A percentile compares a stretch with the other conserved stretches of the same genome.
These are phyloP conservation scores for Alternaria postmessia DNA, from an alignment of 2,329 filamentous ascomycete species.

Conservation along the genomic window DNA sequence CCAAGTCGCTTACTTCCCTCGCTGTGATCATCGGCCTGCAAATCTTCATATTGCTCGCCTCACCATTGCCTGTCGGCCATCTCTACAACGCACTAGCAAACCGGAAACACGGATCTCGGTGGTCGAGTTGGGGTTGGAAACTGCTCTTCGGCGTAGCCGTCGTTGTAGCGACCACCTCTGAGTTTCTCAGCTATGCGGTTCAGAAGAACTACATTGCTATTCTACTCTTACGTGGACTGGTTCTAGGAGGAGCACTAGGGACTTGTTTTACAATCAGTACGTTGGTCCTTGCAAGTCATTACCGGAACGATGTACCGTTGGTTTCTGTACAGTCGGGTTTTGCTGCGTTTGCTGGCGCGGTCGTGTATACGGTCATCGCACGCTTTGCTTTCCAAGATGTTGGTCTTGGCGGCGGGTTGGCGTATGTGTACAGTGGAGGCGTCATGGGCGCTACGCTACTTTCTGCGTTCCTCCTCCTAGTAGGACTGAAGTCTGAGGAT, in stretches of 20 bases:
- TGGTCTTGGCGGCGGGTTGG: background rate
- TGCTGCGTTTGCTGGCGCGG: slow-evolving; percentile 24
- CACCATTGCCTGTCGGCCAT: background rate
- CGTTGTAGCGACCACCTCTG: background rate
- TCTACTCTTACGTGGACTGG: slow-evolving; percentile 21
- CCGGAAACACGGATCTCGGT: background rate
- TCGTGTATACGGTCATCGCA: slow-evolving; percentile 20
- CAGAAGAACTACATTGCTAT: background rate
- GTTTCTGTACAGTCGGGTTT: slow-evolving; percentile 45
- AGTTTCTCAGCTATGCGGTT: background rate
- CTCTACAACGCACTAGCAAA: slow-evolving; percentile 4
- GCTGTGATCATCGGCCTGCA: slow-evolving; percentile 21
- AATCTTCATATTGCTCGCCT: slow-evolving; percentile 24
- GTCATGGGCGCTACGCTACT: slow-evolving; percentile 17
- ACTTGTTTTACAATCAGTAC: slow-evolving; percentile 20
- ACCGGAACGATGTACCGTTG: slow-evolving; percentile 36
- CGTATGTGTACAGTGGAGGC: background rate
- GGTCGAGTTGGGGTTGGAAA: background rate
- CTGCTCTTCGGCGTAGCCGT: background rate
- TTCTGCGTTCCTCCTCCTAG: slow-evolving; percentile 14
- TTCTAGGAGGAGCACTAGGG: slow-evolving; percentile 27
- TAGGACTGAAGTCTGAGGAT: background rate
- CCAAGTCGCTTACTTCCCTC: slow-evolving; percentile 14
- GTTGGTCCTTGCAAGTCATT: slow-evolving; percentile 31
- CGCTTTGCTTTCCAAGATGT: slow-evolving; percentile 2